Evolutionary conservation across 352 stramenopile genomes (phyloP), one percentile per base, ranked within the genome.

Genomic region (Plasmopara viticola): DNA sequence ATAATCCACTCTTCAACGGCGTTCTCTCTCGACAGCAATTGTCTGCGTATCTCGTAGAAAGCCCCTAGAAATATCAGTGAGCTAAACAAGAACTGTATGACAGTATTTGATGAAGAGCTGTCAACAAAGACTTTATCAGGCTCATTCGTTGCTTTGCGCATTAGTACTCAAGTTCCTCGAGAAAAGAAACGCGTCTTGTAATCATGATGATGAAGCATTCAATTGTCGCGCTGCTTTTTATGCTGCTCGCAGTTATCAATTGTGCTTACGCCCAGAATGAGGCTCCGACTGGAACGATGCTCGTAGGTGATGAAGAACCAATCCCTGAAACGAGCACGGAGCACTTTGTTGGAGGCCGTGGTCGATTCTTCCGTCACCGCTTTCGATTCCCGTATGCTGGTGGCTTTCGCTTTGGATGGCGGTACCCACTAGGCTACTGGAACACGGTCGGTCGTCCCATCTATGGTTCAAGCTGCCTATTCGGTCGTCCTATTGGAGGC

Each of bases 381-480:
- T 35, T 35, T 12, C 31, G 31, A 35, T 35, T 35, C 10, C 31
- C 31, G 10, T 35, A 35, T 35, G 31, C 31, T 35, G 31, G 31
- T 35, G 31, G 31, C 31, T 35, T 35, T 35, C 31, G 31, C 4
- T 35, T 35, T 35, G 31, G 31, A 35, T 35, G 31, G 31, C 31
- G 31, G 1, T 35, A 35, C 10, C 40, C 69, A 17, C 46, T 74
- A 41, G 40, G 34, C 43, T 74, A 64, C 56, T 78, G 68, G 69
- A 70, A 72, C 62, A 46, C 45, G 33, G 71, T 70, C 38, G 69
- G 65, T 34, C 62, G 48, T 15, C 41, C 43, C 35, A 66, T 59
- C 43, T 74, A 67, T 54, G 62, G 62, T 8, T 30, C 56, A 25
- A 43, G 30, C 28, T 78, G 65, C 43, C 12, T 63, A 44, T 78